Conservation (phyloP, 2,329 filamentous ascomycete genomes). For the Phialophora tarda region DNA sequence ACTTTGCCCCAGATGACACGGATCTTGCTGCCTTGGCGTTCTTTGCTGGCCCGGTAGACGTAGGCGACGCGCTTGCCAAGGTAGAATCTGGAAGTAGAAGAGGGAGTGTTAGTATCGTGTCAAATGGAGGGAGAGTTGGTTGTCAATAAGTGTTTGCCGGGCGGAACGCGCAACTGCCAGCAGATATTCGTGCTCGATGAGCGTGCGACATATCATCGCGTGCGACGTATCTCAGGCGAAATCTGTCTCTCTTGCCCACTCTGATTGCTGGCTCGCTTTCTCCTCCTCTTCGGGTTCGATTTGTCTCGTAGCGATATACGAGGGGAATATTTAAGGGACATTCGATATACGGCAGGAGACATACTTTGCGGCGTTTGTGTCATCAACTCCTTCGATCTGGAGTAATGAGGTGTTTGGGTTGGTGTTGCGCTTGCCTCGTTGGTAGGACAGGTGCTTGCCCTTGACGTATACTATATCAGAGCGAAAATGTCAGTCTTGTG, state of each 20-base stretch:
- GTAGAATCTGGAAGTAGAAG: constrained; percentile 71
- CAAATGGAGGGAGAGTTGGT: background rate
- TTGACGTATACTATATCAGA: constrained; percentile 76
- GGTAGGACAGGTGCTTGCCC: constrained; percentile 98
- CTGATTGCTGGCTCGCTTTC: background rate
- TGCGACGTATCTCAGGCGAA: background rate
- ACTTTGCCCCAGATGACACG: constrained; percentile 99
- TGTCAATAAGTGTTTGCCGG: too few species aligned
- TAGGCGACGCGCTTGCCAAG: constrained; percentile 98
- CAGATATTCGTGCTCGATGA: background rate
- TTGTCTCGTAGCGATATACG: background rate
- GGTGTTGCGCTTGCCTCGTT: constrained; percentile 90
- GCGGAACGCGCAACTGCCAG: background rate
- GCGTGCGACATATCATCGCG: too few species aligned
- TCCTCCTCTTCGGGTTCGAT: background rate
- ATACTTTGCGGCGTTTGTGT: constrained; percentile 85
- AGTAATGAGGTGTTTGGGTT: constrained; percentile 90
- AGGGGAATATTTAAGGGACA: background rate
- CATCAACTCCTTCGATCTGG: constrained; percentile 98
- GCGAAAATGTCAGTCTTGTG: constrained; percentile 39
- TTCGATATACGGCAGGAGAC: constrained; percentile 39
- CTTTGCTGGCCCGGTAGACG: constrained; percentile 94
- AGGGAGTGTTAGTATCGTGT: constrained; percentile 11
- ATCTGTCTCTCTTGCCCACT: background rate
- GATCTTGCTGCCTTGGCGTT: constrained; percentile 97